These are phyloP conservation scores for Polychaeton citri DNA, from an alignment of 2,329 filamentous ascomycete species.

Conservation along the genomic window DNA sequence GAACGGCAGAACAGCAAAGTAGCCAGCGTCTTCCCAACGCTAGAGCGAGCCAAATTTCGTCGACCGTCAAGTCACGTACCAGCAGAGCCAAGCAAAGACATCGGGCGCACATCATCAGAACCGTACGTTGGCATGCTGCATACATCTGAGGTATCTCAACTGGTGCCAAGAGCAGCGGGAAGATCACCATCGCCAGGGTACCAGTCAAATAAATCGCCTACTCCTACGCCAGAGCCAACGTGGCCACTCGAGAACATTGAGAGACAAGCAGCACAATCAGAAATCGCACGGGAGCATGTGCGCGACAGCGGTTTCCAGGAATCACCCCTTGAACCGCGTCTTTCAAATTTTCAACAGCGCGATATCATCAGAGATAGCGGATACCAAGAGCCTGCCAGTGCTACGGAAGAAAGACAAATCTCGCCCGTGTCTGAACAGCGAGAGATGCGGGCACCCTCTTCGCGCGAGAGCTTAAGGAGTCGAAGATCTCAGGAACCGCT, in stretches of 20 bases:
- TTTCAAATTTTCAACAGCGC: neutral
- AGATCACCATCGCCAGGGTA: neutral
- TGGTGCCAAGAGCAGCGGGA: constrained; percentile 5
- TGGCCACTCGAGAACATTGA: neutral
- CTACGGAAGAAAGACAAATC: neutral
- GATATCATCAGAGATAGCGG: constrained; percentile 2
- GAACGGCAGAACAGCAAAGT: no score
- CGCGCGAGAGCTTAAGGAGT: constrained; percentile 16
- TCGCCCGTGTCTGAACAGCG: constrained; percentile 1
- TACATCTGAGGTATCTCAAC: constrained; percentile 15
- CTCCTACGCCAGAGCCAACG: neutral
- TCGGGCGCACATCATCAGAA: constrained; percentile 4
- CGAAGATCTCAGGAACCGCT: constrained; percentile 18
- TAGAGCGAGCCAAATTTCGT: constrained; percentile 13
- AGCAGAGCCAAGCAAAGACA: neutral
- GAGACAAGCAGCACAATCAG: neutral
- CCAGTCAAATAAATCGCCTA: neutral
- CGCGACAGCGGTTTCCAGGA: neutral
- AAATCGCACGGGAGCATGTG: neutral
- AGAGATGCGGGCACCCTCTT: constrained; percentile 10
- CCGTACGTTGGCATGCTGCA: constrained; percentile 7
- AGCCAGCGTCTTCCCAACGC: constrained; percentile 11
- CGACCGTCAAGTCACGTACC: constrained; percentile 3
- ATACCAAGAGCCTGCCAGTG: constrained; percentile 17
- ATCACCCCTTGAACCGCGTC: neutral